Conservation (phyloP, 805 yeast species). For the Sporopachydermia lactativora region DNA sequence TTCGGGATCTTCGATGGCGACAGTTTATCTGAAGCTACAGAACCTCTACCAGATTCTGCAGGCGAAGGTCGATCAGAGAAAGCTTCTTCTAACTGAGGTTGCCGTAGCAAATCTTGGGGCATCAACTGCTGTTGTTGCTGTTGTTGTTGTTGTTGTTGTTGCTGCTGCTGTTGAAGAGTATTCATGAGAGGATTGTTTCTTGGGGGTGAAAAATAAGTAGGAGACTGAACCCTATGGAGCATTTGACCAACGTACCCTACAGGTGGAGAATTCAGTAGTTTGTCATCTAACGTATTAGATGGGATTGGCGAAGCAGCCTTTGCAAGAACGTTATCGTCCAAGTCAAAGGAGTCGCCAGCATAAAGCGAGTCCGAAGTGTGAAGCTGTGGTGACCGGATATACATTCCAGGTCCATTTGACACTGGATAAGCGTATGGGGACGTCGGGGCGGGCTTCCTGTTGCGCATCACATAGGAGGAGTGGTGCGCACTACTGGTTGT, state of each 20-base stretch:
- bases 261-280: not conserved
- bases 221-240: not conserved
- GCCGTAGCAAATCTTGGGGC: slow-evolving; percentile 4
- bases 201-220: not conserved
- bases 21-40: no score
- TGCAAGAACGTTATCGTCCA: not conserved
- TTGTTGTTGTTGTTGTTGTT: slow-evolving; percentile 6
- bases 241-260: not conserved
- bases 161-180: slow-evolving; percentile 6
- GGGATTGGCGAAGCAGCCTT: not conserved
- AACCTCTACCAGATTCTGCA: no score
- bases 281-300: not conserved
- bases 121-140: slow-evolving; percentile 5
- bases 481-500: not conserved
- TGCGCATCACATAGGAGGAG: not conserved
- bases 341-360: not conserved
- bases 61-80: no score
- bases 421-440: not conserved
- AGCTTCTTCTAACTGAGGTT: no score
- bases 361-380: not conserved
- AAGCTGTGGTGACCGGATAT: not conserved
- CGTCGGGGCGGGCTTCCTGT: not conserved
- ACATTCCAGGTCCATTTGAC: not conserved
- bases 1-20: not conserved
- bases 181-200: not conserved